Conservation (phyloP, 1,139 yeast species). For the Yamadazyma dushanensis region DNA sequence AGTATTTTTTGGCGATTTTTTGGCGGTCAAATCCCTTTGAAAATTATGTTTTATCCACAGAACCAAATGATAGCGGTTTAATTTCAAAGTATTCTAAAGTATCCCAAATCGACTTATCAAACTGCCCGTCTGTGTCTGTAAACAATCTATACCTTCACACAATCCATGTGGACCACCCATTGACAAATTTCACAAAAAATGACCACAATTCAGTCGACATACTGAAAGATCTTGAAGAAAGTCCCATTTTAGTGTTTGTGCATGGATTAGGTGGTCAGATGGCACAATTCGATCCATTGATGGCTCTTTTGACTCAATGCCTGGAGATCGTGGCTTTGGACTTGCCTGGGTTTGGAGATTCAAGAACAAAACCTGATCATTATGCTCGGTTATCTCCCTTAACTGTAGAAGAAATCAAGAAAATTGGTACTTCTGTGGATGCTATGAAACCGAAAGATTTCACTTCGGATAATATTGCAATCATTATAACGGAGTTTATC, state of each 20-base stretch:
- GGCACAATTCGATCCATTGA: conserved; percentile 66
- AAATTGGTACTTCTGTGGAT: conserved; percentile 30
- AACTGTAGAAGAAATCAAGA: conserved; percentile 23
- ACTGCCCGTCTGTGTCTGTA: conserved; percentile 25
- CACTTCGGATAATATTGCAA: conserved; percentile 49
- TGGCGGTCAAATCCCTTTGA: conserved; percentile 30
- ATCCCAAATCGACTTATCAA: conserved; percentile 32
- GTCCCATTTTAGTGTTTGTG: conserved; percentile 61
- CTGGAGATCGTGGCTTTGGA: conserved; percentile 65
- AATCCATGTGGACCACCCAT: conserved; percentile 56
- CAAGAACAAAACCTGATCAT: conserved; percentile 26
- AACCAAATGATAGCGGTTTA: conserved; percentile 58
- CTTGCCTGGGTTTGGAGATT: conserved; percentile 75
- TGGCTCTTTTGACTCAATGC: conserved; percentile 66
- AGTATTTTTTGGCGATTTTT: conserved; percentile 19
- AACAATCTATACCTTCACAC: conserved; percentile 40
- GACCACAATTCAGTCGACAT: conserved; percentile 31
- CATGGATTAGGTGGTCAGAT: conserved; percentile 83
- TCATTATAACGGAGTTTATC: conserved; percentile 42
- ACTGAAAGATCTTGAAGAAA: conserved; percentile 36
- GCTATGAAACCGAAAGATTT: conserved; percentile 46
- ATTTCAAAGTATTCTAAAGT: conserved; percentile 48
- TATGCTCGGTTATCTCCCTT: conserved; percentile 25
- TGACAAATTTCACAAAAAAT: conserved; percentile 47
- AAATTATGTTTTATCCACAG: conserved; percentile 34